Evolutionary conservation across 2,329 filamentous ascomycete species (phyloP).

Genomic region (Beauveria bassiana): DNA sequence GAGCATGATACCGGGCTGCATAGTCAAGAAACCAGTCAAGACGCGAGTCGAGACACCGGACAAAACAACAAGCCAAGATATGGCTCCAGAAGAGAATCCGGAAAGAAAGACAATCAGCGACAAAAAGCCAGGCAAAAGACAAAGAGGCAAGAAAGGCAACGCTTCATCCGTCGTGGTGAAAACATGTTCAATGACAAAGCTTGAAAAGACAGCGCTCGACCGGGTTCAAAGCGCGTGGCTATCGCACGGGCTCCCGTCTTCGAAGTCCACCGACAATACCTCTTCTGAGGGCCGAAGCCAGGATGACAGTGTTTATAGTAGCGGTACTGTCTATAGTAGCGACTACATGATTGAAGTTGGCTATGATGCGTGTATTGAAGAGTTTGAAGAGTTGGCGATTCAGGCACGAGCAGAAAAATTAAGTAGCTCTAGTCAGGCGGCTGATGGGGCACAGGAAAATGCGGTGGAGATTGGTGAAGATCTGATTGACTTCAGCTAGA

Average conservation of each 20-base stretch:
- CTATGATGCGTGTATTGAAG: not conserved
- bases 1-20: no score
- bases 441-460: no score
- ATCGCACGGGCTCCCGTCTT: not conserved
- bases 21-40: not conserved
- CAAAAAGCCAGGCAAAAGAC: no score
- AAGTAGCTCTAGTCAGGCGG: no score
- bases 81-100: no score
- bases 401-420: slow-evolving; percentile 44
- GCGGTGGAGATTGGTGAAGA: no score
- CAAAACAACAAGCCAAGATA: no score
- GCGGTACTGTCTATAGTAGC: slow-evolving; percentile 12
- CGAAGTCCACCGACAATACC: slow-evolving; percentile 10
- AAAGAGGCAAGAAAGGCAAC: no score
- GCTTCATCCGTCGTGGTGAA: no score
- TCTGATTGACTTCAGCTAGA: no score
- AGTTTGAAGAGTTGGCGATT: slow-evolving; percentile 7
- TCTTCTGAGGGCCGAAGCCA: slow-evolving; percentile 16
- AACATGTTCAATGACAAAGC: not conserved
- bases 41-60: not conserved
- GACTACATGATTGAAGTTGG: slow-evolving; percentile 2
- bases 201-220: not conserved
- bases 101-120: no score
- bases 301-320: slow-evolving; percentile 16
- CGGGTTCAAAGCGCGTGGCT: not conserved